These are phyloP conservation scores for Trichoderma sp. DNA, from an alignment of 2,329 filamentous ascomycete species.

Conservation along the genomic window DNA sequence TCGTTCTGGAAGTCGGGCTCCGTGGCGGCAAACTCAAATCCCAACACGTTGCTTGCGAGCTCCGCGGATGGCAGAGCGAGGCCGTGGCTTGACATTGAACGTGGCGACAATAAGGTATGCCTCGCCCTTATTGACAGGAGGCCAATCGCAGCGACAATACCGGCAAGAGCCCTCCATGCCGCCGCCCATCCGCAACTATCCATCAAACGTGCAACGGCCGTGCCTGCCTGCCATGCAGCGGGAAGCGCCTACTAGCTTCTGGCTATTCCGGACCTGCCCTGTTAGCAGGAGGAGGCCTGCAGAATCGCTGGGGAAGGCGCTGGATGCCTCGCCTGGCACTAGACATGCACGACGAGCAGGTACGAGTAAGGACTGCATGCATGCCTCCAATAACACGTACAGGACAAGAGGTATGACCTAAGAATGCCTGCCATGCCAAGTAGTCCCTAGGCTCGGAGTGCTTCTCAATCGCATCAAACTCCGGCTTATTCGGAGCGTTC, in stretches of 20 bases:
- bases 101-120: conserved; percentile 4
- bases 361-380: not conserved
- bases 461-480: not conserved
- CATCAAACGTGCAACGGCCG: not conserved
- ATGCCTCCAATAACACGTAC: not conserved
- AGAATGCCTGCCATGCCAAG: not conserved
- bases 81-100: conserved; percentile 8
- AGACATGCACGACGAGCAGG: not conserved
- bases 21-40: conserved; percentile 19
- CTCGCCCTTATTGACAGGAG: not conserved
- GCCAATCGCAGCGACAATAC: not conserved
- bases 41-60: not conserved
- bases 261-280: not conserved
- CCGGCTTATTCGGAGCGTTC: conserved; percentile 15
- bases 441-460: conserved; percentile 1
- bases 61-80: not conserved
- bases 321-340: not conserved
- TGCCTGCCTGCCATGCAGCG: not conserved
- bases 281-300: not conserved
- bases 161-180: not conserved
- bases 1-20: not conserved
- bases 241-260: conserved; percentile 1
- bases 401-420: not conserved
- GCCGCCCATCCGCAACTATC: not conserved
- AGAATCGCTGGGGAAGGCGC: conserved; percentile 3